Percentiles rank a stretch among this genome's conserved stretches.
phyloP scores from a whole-genome alignment of 164 flowering plant species.

The Cinnamomum micranthum region DNA sequence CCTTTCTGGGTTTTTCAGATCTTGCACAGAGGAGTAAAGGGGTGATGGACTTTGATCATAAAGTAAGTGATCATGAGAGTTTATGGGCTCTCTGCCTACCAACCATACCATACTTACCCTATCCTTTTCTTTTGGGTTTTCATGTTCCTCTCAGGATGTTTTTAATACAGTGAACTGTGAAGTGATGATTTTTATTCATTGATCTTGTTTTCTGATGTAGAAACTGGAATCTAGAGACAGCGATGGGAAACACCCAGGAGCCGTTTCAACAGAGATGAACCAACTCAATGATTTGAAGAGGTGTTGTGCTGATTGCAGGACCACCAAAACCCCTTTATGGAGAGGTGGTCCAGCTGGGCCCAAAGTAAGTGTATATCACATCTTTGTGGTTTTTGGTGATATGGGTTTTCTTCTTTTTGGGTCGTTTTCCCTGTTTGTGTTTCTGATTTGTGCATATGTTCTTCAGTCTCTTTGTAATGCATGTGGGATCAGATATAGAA shows the following conservation, averaged over 20 bases:
- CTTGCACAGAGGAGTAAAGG: constrained; percentile 1
- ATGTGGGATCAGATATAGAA: constrained; percentile 78
- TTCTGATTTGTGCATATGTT: background rate
- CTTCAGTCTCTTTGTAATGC: constrained; percentile 82
- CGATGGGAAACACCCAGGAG: background rate
- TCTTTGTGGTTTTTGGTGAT: background rate
- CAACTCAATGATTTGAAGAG: constrained; percentile 13
- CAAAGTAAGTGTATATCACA: constrained; percentile 32
- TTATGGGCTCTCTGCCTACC: background rate
- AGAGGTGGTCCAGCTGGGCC: constrained; percentile 82
- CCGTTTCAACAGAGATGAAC: background rate
- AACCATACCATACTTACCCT: too few species aligned
- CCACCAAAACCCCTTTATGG: constrained; percentile 75
- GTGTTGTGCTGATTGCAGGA: constrained; percentile 47
- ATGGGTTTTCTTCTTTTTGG: background rate
- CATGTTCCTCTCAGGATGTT: background rate
- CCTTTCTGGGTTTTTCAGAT: constrained; percentile 6
- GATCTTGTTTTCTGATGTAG: constrained; percentile 12
- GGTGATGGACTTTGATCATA: constrained; percentile 26
- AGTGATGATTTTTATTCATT: background rate
- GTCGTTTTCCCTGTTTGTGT: background rate
- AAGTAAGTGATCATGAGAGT: constrained; percentile 23
- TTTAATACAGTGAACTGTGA: background rate
- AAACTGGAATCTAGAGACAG: constrained; percentile 8
- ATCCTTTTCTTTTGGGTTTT: background rate